phyloP scores from a whole-genome alignment of 495 filamentous ascomycete genomes.

The Durotheca rogersii region DNA sequence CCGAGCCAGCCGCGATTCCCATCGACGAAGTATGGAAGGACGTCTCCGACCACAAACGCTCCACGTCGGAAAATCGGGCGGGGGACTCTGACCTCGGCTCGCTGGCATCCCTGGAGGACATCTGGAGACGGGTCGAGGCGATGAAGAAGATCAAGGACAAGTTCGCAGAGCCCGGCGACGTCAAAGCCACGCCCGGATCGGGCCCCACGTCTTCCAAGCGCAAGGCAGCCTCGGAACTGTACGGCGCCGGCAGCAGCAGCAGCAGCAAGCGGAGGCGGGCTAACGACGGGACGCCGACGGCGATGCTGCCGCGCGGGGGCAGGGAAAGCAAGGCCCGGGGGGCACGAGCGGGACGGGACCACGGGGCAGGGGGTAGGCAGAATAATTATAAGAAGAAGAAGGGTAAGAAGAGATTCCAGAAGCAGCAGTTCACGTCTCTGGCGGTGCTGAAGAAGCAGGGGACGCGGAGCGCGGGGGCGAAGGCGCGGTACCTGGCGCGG shows the following conservation, averaged over 20 bases:
- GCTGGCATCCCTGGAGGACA: constrained; percentile 4
- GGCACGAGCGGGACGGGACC: too few relatives aligned
- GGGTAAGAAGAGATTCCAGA: constrained; percentile 49
- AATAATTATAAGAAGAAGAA: constrained; percentile 32
- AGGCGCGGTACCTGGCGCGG: constrained; percentile 56
- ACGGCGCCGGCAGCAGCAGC: too few relatives aligned
- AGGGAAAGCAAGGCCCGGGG: too few relatives aligned
- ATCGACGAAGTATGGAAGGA: constrained; percentile 2
- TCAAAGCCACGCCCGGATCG: constrained; percentile 3
- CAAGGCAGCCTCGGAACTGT: constrained; percentile 3
- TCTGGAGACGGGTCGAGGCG: constrained; percentile 2
- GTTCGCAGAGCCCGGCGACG: constrained; percentile 1
- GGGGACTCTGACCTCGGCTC: constrained; percentile 16
- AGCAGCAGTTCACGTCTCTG: constrained; percentile 54
- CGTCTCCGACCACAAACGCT: constrained; percentile 1
- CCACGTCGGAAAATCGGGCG: neutral
- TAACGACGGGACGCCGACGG: constrained; percentile 15
- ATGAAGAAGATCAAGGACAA: constrained; percentile 2
- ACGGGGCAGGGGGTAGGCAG: neutral
- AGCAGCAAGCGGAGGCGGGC: constrained; percentile 24
- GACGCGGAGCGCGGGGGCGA: constrained; percentile 57
- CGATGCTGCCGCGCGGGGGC: too few relatives aligned
- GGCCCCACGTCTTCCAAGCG: neutral
- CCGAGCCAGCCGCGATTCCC: neutral
- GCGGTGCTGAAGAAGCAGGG: constrained; percentile 66